phyloP scores from a whole-genome alignment of 2,329 filamentous ascomycete species.

The Fusarium denticulatum region DNA sequence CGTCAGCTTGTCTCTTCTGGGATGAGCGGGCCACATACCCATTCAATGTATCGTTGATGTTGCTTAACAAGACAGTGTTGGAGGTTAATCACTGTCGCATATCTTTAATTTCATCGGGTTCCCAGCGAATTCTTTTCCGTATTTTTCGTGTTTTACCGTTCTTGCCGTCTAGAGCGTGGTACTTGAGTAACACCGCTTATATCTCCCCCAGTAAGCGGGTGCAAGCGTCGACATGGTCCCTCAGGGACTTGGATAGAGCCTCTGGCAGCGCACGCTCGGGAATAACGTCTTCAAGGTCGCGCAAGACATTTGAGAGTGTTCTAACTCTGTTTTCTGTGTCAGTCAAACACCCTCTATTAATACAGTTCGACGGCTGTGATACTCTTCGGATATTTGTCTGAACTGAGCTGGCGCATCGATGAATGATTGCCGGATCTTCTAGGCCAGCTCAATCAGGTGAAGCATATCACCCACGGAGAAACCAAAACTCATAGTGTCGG shows the following conservation, averaged over 20 bases:
- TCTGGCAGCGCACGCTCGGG: not conserved
- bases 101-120: not conserved
- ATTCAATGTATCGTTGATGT: not conserved
- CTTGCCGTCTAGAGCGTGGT: not conserved
- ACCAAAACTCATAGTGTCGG: not conserved
- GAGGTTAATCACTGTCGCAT: not conserved
- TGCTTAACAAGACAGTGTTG: not conserved
- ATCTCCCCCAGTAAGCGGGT: not conserved
- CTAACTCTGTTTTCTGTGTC: not conserved
- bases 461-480: not conserved
- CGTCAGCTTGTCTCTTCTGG: not conserved
- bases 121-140: not conserved
- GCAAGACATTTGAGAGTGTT: not conserved
- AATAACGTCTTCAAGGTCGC: not conserved
- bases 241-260: not conserved
- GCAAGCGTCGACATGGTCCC: not conserved
- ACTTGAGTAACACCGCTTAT: not conserved
- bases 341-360: not conserved
- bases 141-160: not conserved
- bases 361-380: not conserved
- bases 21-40: not conserved
- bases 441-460: not conserved
- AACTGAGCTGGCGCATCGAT: not conserved
- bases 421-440: not conserved
- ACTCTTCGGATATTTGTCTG: not conserved